Evolutionary conservation across 306 rosid species (phyloP).

Genomic region (Malus sieversii): DNA sequence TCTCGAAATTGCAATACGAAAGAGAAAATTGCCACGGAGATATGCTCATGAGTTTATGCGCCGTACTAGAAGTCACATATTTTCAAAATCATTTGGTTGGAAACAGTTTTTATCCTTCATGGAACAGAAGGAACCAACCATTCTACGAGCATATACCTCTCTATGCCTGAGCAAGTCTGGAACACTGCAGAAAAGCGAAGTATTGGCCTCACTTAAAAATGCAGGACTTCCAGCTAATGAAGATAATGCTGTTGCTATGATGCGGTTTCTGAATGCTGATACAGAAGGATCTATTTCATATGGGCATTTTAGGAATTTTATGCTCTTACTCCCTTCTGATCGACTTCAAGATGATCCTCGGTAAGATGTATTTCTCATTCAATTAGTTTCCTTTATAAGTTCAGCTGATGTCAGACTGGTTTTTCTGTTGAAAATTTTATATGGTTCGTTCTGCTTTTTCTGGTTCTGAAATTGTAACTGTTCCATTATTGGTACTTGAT

Average conservation of each 20-base stretch:
- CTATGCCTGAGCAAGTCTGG: constrained; percentile 96
- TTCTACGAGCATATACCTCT: constrained; percentile 98
- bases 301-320: constrained; percentile 96
- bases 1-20: constrained; percentile 84
- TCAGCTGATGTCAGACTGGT: background rate
- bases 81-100: constrained; percentile 94
- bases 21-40: constrained; percentile 90
- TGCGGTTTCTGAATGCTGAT: constrained; percentile 94
- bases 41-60: constrained; percentile 93
- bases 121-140: constrained; percentile 99
- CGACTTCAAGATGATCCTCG: constrained; percentile 99
- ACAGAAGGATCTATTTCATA: constrained; percentile 88
- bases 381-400: background rate
- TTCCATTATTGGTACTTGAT: background rate
- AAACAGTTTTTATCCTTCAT: constrained; percentile 86
- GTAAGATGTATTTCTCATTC: constrained; percentile 40
- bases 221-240: constrained; percentile 97
- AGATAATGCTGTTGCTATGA: constrained; percentile 97
- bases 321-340: constrained; percentile 96
- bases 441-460: background rate
- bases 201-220: constrained; percentile 75
- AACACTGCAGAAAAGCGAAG: constrained; percentile 91
- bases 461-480: background rate
- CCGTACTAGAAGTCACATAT: constrained; percentile 88
- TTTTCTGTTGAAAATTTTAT: background rate